phyloP scores from a whole-genome alignment of 352 stramenopile species.

The Ophiocytium majus region DNA sequence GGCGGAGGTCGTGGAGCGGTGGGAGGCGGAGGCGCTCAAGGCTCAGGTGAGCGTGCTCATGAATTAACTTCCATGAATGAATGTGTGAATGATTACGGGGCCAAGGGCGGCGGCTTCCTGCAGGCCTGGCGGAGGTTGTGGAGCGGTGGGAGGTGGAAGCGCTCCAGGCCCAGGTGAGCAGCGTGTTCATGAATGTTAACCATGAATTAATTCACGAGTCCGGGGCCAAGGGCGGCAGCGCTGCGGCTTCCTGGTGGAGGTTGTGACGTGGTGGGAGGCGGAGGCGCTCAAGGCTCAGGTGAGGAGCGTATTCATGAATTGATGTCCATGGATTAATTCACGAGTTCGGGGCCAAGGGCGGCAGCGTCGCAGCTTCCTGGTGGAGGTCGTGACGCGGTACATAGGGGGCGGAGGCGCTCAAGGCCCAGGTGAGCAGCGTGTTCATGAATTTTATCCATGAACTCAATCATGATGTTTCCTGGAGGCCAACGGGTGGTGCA shows the following conservation, averaged over 20 bases:
- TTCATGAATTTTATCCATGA: no score
- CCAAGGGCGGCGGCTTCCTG: constrained; percentile 58
- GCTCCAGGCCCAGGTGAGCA: constrained; percentile 27
- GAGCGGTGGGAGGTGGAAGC: constrained; percentile 59
- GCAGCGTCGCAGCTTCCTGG: no score
- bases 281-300: constrained; percentile 32
- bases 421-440: constrained; percentile 4
- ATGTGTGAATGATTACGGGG: constrained; percentile 21
- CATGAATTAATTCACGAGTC: constrained; percentile 30
- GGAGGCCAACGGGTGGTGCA: constrained; percentile 10
- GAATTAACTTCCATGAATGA: not conserved
- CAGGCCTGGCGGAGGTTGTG: constrained; percentile 61
- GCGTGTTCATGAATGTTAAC: not conserved
- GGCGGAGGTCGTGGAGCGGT: constrained; percentile 59
- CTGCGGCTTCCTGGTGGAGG: constrained; percentile 64
- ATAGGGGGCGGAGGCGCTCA: constrained; percentile 58
- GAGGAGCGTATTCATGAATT: not conserved
- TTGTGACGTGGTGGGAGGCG: constrained; percentile 60
- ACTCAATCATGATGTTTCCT: constrained; percentile 34
- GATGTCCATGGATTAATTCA: not conserved
- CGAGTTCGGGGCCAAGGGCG: constrained; percentile 22
- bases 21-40: constrained; percentile 58
- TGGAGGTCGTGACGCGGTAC: constrained; percentile 59
- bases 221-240: constrained; percentile 18
- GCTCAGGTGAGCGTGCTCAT: not conserved